phyloP scores from a whole-genome alignment of 2,329 filamentous ascomycete species.

The Fusarium sp. region DNA sequence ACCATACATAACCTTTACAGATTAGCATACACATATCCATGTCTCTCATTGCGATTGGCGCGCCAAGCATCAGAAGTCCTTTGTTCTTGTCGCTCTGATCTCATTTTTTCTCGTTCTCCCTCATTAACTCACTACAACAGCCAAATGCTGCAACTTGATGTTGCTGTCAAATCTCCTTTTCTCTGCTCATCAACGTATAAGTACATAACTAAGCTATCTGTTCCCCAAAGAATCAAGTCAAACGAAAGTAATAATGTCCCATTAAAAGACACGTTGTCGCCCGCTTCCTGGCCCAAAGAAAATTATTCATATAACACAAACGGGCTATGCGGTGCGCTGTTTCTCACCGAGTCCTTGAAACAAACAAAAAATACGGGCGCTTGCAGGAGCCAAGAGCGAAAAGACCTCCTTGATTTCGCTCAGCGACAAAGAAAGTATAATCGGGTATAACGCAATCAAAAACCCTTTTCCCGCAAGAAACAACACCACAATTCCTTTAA shows the following conservation, averaged over 20 bases:
- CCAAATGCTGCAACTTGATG: slow-evolving; percentile 3
- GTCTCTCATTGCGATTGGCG: background rate
- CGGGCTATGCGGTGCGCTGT: slow-evolving; percentile 29
- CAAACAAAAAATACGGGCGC: slow-evolving; percentile 34
- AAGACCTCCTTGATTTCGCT: slow-evolving; percentile 30
- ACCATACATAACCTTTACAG: background rate
- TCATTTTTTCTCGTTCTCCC: slow-evolving; percentile 26
- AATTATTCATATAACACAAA: slow-evolving; percentile 39
- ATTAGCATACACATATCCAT: background rate
- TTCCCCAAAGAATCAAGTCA: slow-evolving; percentile 17
- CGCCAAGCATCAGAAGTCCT: slow-evolving; percentile 7
- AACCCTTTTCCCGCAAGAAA: slow-evolving; percentile 34
- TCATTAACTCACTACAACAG: slow-evolving; percentile 33
- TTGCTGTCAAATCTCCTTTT: slow-evolving; percentile 11
- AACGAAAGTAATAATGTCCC: slow-evolving; percentile 21
- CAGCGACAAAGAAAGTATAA: slow-evolving; percentile 45
- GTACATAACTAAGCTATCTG: slow-evolving; percentile 28
- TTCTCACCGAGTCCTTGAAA: slow-evolving; percentile 32
- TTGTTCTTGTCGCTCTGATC: slow-evolving; percentile 30
- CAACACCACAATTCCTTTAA: slow-evolving; percentile 28
- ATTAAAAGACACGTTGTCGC: slow-evolving; percentile 25
- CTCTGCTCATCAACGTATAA: slow-evolving; percentile 35
- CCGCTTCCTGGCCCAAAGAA: slow-evolving; percentile 23
- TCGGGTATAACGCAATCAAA: slow-evolving; percentile 52
- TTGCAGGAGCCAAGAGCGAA: slow-evolving; percentile 32